Conservation (phyloP, 352 stramenopile genomes). For the Phytophthora syringae region DNA sequence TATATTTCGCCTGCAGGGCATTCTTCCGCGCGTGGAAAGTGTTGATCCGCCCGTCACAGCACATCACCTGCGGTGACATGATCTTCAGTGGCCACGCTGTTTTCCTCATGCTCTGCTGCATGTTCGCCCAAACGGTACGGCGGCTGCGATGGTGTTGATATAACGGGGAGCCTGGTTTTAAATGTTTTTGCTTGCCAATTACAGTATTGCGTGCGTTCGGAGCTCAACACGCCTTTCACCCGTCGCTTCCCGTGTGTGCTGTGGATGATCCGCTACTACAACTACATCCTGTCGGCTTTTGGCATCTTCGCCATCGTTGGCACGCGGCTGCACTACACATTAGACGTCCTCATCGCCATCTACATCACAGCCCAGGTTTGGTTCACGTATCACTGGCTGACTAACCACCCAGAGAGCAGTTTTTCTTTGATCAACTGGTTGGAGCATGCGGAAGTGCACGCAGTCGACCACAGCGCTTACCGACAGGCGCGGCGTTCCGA, state of each 20-base stretch:
- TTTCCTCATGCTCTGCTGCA: slow-evolving; percentile 85
- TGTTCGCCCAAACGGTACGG: slow-evolving; percentile 80
- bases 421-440: slow-evolving; percentile 84
- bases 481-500: slow-evolving; percentile 72
- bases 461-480: slow-evolving; percentile 84
- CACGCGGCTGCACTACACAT: slow-evolving; percentile 87
- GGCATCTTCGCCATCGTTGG: slow-evolving; percentile 88
- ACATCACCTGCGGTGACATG: slow-evolving; percentile 91
- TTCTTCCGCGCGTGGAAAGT: slow-evolving; percentile 86
- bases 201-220: slow-evolving; percentile 78
- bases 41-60: slow-evolving; percentile 79
- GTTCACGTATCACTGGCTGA: slow-evolving; percentile 88
- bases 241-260: slow-evolving; percentile 73
- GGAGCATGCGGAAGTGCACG: slow-evolving; percentile 80
- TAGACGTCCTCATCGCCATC: slow-evolving; percentile 87
- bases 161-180: neutral
- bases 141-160: neutral
- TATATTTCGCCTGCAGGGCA: slow-evolving; percentile 43
- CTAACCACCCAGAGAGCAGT: slow-evolving; percentile 57
- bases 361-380: slow-evolving; percentile 89
- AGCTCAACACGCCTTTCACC: slow-evolving; percentile 90
- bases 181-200: slow-evolving; percentile 13
- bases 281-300: slow-evolving; percentile 65
- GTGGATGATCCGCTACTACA: slow-evolving; percentile 84
- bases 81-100: slow-evolving; percentile 90